Conservation (phyloP, 805 yeast genomes). For the Danielia oregonensis region DNA sequence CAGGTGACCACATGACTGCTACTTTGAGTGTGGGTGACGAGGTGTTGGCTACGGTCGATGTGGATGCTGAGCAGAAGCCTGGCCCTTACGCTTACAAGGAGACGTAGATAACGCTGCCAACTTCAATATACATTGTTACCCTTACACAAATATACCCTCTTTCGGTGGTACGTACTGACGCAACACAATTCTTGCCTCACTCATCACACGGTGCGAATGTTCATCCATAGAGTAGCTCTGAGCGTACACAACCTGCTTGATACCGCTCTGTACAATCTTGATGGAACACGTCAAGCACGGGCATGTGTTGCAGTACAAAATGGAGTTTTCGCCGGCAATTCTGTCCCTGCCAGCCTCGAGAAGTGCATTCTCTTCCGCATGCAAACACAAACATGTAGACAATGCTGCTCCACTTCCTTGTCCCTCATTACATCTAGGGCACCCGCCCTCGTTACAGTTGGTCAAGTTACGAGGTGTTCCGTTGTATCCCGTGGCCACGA, state of each 20-base stretch:
- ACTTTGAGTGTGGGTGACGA: constrained; percentile 54
- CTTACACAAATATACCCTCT: constrained; percentile 35
- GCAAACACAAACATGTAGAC: constrained; percentile 86
- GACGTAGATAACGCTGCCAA: constrained; percentile 4
- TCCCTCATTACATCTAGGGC: constrained; percentile 80
- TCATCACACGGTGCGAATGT: constrained; percentile 65
- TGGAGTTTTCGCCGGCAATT: constrained; percentile 53
- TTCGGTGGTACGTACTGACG: constrained; percentile 47
- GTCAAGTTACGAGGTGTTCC: constrained; percentile 89
- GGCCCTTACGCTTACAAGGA: constrained; percentile 41
- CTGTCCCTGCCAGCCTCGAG: constrained; percentile 92
- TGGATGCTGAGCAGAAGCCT: constrained; percentile 51
- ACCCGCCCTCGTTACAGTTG: constrained; percentile 96
- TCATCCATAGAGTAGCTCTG: constrained; percentile 91
- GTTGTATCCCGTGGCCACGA: constrained; percentile 94
- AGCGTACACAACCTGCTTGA: constrained; percentile 87
- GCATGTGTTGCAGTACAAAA: constrained; percentile 90
- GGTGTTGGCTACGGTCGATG: constrained; percentile 46
- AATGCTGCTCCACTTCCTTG: constrained; percentile 59
- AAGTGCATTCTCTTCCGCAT: constrained; percentile 96
- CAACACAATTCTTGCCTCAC: constrained; percentile 67
- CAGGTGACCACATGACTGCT: constrained; percentile 78
- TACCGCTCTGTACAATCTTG: constrained; percentile 91
- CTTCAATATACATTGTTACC: neutral
- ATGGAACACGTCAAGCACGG: constrained; percentile 96